These are phyloP conservation scores for Penicillium turbatum DNA, from an alignment of 495 filamentous ascomycete species.

Conservation along the genomic window DNA sequence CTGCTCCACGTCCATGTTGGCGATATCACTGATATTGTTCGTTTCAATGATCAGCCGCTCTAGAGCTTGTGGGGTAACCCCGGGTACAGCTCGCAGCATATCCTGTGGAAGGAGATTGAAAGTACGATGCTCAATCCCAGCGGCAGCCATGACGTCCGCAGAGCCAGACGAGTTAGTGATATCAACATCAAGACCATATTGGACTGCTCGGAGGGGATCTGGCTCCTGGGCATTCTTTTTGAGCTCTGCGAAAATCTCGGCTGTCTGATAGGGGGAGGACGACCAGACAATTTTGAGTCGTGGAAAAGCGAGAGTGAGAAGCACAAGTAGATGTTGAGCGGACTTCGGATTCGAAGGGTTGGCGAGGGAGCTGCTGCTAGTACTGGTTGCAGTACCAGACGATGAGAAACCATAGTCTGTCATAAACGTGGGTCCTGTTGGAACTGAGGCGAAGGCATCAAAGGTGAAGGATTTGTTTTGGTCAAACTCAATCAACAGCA, in stretches of 20 bases:
- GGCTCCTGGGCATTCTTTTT: slow-evolving; percentile 87
- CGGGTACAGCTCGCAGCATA: slow-evolving; percentile 82
- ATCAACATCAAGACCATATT: slow-evolving; percentile 69
- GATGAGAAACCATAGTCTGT: slow-evolving; percentile 65
- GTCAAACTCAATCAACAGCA: slow-evolving; percentile 96
- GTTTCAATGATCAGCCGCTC: slow-evolving; percentile 65
- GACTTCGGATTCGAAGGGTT: slow-evolving; percentile 56
- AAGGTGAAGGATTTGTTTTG: slow-evolving; percentile 96
- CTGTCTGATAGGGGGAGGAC: slow-evolving; percentile 88
- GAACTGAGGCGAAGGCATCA: slow-evolving; percentile 69
- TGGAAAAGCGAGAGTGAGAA: slow-evolving; percentile 90
- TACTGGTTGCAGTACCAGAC: slow-evolving; percentile 51
- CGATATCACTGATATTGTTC: slow-evolving; percentile 74
- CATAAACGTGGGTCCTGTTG: slow-evolving; percentile 35
- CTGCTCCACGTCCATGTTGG: slow-evolving; percentile 77
- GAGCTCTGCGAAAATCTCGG: slow-evolving; percentile 90
- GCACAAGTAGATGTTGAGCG: slow-evolving; percentile 85
- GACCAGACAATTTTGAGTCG: slow-evolving; percentile 90
- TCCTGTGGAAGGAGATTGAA: slow-evolving; percentile 73
- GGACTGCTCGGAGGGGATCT: slow-evolving; percentile 81
- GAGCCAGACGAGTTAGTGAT: slow-evolving; percentile 49
- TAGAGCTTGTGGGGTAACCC: slow-evolving; percentile 75
- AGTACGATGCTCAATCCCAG: slow-evolving; percentile 47
- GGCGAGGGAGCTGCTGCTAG: slow-evolving; percentile 41
- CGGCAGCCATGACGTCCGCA: slow-evolving; percentile 55